Evolutionary conservation across 805 yeast genomes (phyloP).

Genomic region (Metschnikowia vanudenii): DNA sequence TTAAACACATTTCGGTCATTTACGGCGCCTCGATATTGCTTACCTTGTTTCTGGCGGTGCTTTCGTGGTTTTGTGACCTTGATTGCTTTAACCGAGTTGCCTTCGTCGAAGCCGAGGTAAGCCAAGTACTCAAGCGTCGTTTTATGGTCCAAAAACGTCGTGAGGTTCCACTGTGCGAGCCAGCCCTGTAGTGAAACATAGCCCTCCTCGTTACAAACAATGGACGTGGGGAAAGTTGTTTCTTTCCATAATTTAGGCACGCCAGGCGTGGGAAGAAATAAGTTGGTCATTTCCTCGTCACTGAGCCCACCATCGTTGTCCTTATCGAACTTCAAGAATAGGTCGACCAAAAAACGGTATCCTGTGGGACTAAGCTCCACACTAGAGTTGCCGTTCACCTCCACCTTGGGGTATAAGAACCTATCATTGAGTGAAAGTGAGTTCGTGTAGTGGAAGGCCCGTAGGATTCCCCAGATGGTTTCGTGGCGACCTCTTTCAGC

Average conservation of each 20-base stretch:
- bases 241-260: conserved; percentile 85
- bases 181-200: conserved; percentile 94
- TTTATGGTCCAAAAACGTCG: conserved; percentile 80
- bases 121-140: conserved; percentile 87
- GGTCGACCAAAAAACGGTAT: conserved; percentile 85
- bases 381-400: conserved; percentile 69
- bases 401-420: conserved; percentile 75
- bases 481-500: conserved; percentile 94
- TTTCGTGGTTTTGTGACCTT: conserved; percentile 82
- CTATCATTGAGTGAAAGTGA: conserved; percentile 81
- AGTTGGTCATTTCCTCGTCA: conserved; percentile 60
- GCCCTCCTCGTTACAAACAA: conserved; percentile 88
- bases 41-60: conserved; percentile 63
- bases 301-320: conserved; percentile 96
- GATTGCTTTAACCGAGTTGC: conserved; percentile 44
- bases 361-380: conserved; percentile 94
- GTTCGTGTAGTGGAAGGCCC: conserved; percentile 89
- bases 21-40: conserved; percentile 61
- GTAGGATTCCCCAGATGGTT: conserved; percentile 91
- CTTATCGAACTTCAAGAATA: conserved; percentile 82
- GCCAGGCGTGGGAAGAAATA: conserved; percentile 92
- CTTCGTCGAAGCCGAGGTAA: conserved; percentile 80
- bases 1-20: conserved; percentile 88
- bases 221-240: conserved; percentile 79
- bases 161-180: conserved; percentile 98